Evolutionary conservation across 73 alveolate species (phyloP), one percentile per base, ranked within the genome.

Genomic region (Paramecium biaurelia): DNA sequence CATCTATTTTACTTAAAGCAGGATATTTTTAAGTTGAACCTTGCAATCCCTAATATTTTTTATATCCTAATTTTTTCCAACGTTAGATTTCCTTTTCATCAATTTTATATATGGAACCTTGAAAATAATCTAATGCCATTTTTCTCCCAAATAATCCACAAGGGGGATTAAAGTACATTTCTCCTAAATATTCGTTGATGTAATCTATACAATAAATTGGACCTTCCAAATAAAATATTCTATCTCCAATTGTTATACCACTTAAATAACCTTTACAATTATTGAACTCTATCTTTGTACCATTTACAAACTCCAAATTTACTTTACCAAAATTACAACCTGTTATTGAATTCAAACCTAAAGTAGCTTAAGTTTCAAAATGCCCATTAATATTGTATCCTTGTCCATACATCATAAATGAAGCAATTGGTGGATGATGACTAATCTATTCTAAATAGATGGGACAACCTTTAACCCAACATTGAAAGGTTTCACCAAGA

Each of bases 401-500:
- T 10, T 79, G 56, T 11, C 92, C 92, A 70, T 70, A 70, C 47
- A 90, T 28, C 58, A 63, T 70, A 84, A 85, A 90, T n/a, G 43
- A 26, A 11, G 94, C 47, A 15, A 85, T 90, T 2, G 94, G 94
- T 15, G 94, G 94, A 85, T 85, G 94, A 90, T 90, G 94, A 38
- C 85, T 76, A 18, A 70, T 30, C 34, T 90, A 53, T 49, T 90
- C 94, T 32, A 89, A 18, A 84, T 70, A 90, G 5, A 56, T 7
- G 0, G 86, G 94, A 32, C 92, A 42, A 14, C 89, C 86, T 30
- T 97, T 97, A 7, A 93, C 20, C 88, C 85, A 88, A 34, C 97
- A 95, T 76, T 96, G 85, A 92, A 30, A 96, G 24, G 99, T 96
- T 85, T 96, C 99, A 5, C 99, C 99, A 7, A 96, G 57, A 49